Conservation (phyloP, 371 early-diverging fungal species). For the Haplosporangium sp. region DNA sequence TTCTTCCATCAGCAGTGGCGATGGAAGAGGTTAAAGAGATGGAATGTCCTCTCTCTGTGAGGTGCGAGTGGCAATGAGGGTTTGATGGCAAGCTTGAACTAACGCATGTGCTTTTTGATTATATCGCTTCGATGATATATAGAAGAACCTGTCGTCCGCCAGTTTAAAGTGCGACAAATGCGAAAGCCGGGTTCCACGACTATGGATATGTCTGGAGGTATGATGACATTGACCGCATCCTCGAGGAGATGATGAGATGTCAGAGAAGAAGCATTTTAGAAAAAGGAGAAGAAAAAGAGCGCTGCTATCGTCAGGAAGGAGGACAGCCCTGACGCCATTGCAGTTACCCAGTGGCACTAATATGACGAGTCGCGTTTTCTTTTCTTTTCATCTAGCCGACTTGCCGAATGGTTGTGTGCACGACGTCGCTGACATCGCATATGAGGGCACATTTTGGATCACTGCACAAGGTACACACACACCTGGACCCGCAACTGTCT, state of each 20-base stretch:
- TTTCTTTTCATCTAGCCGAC: conserved; percentile 18
- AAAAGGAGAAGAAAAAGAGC: neutral
- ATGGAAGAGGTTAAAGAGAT: neutral
- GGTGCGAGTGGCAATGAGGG: too few relatives aligned
- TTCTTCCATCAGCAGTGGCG: too few relatives aligned
- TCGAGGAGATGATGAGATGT: neutral
- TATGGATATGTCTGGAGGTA: conserved; percentile 55
- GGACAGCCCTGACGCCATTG: neutral
- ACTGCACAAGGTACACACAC: conserved; percentile 39
- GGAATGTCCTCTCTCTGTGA: neutral
- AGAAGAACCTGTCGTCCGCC: conserved; percentile 51
- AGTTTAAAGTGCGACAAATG: conserved; percentile 47
- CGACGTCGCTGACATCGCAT: conserved; percentile 40
- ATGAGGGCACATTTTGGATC: conserved; percentile 38
- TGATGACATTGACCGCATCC: neutral
- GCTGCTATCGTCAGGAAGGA: neutral
- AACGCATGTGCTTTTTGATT: neutral
- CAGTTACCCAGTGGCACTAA: too few relatives aligned
- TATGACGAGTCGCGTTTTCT: neutral
- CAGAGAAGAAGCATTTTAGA: neutral
- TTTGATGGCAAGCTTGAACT: neutral
- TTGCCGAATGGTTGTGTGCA: conserved; percentile 46
- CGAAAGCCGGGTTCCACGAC: conserved; percentile 38
- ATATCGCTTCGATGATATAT: neutral
- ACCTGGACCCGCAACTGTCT: neutral